phyloP scores from a whole-genome alignment of 2,329 filamentous ascomycete genomes.

The Didymosphaeria variabile region DNA sequence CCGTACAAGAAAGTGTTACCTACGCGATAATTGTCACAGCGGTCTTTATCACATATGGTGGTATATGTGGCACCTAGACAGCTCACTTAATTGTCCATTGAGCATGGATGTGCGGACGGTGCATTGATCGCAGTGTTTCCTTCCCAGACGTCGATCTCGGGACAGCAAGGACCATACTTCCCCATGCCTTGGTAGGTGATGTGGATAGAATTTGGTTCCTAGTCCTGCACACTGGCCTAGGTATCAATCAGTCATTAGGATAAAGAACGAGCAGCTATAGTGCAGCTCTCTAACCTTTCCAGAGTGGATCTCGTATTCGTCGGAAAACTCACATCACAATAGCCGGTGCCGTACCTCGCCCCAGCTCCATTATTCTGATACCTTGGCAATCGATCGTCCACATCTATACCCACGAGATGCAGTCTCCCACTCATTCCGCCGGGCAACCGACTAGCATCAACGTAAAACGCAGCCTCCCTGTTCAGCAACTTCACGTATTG shows the following conservation, averaged over 20 bases:
- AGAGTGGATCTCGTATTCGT: neutral
- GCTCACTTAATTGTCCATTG: constrained; percentile 52
- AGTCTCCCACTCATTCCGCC: constrained; percentile 71
- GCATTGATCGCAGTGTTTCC: constrained; percentile 69
- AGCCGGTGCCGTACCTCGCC: constrained; percentile 63
- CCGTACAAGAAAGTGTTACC: constrained; percentile 70
- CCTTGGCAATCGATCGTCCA: constrained; percentile 53
- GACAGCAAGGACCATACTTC: constrained; percentile 66
- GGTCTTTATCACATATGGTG: constrained; percentile 13
- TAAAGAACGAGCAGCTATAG: neutral
- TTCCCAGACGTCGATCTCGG: constrained; percentile 73
- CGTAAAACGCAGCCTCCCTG: constrained; percentile 41
- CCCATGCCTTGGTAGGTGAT: neutral
- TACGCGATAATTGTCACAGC: constrained; percentile 60
- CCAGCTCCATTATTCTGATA: constrained; percentile 33
- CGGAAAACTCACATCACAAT: constrained; percentile 1
- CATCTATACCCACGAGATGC: constrained; percentile 62
- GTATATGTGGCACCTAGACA: constrained; percentile 57
- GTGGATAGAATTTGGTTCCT: neutral
- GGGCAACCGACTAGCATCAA: constrained; percentile 63
- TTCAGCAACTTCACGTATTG: constrained; percentile 37
- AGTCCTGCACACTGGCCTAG: constrained; percentile 1
- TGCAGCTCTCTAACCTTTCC: neutral
- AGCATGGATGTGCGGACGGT: constrained; percentile 70
- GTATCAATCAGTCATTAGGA: neutral